A percentile compares a stretch with the other conserved stretches of the same genome.
phyloP scores from a whole-genome alignment of 2,329 filamentous ascomycete genomes.

The Pochonia chlamydosporia region DNA sequence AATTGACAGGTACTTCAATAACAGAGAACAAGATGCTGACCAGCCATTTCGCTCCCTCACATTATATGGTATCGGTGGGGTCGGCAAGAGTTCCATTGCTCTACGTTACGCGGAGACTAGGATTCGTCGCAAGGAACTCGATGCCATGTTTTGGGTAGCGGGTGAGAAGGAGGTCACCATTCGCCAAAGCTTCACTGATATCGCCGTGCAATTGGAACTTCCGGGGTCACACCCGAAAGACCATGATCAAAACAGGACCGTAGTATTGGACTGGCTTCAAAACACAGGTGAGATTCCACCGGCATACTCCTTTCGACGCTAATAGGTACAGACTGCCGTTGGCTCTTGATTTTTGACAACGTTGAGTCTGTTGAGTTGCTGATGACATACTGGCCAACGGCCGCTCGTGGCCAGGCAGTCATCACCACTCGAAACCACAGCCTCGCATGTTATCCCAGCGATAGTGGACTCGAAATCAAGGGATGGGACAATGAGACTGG shows the following conservation, averaged over 20 bases:
- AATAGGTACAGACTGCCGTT: slow-evolving; percentile 5
- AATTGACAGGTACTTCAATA: slow-evolving; percentile 3
- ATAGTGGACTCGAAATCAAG: slow-evolving; percentile 4
- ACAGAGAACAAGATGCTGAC: not conserved
- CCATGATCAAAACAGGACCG: slow-evolving; percentile 7
- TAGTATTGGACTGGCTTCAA: slow-evolving; percentile 11
- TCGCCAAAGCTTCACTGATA: slow-evolving; percentile 11
- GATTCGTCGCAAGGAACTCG: too few species aligned
- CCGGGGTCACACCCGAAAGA: not conserved
- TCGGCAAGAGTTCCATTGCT: slow-evolving; percentile 11
- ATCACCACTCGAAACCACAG: slow-evolving; percentile 9
- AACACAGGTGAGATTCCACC: slow-evolving; percentile 5
- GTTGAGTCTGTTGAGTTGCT: slow-evolving; percentile 8
- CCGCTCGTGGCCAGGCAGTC: slow-evolving; percentile 4
- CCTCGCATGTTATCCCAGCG: slow-evolving; percentile 4
- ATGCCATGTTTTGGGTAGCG: slow-evolving; percentile 8
- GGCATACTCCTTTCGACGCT: not conserved
- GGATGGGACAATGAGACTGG: slow-evolving; percentile 8
- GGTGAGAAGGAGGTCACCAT: slow-evolving; percentile 6
- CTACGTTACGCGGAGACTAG: slow-evolving; percentile 5
- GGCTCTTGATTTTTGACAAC: slow-evolving; percentile 11
- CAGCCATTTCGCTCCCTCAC: slow-evolving; percentile 5
- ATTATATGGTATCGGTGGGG: slow-evolving; percentile 9
- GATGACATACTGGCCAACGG: slow-evolving; percentile 7
- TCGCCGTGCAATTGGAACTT: slow-evolving; percentile 9